Conservation (phyloP, 208 protist species). For the Crithidia bombi region DNA sequence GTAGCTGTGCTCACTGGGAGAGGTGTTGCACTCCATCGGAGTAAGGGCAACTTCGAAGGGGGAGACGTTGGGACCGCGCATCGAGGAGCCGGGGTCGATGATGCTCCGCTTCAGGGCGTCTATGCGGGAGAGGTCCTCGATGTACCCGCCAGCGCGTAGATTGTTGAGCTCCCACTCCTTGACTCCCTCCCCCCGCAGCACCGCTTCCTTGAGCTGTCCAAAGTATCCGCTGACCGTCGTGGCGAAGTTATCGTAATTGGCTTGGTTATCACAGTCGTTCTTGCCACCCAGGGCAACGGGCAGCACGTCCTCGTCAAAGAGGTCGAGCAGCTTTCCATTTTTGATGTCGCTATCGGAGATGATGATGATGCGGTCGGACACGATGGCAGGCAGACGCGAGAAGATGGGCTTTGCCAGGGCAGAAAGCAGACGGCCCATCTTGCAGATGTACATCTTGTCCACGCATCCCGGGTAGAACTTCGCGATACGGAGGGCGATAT, state of each 20-base stretch:
- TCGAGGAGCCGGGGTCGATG: slow-evolving; percentile 14
- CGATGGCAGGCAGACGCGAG: slow-evolving; percentile 57
- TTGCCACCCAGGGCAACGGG: slow-evolving; percentile 63
- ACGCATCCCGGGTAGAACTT: slow-evolving; percentile 81
- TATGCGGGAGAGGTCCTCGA: slow-evolving; percentile 23
- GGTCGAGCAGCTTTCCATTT: slow-evolving; percentile 54
- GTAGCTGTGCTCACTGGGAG: not conserved
- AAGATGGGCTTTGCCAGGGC: slow-evolving; percentile 76
- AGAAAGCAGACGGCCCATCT: slow-evolving; percentile 64
- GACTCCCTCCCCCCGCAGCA: slow-evolving; percentile 51
- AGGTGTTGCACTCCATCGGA: not conserved
- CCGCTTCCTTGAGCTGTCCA: slow-evolving; percentile 41
- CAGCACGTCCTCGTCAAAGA: slow-evolving; percentile 62
- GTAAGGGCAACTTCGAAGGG: not conserved
- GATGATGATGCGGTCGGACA: slow-evolving; percentile 74
- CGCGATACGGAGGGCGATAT: slow-evolving; percentile 73
- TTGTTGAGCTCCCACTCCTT: slow-evolving; percentile 83
- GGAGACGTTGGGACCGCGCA: not conserved
- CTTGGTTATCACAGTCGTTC: slow-evolving; percentile 70
- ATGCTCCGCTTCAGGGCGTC: slow-evolving; percentile 35
- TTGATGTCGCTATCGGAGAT: slow-evolving; percentile 66
- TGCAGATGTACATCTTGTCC: slow-evolving; percentile 83
- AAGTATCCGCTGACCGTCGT: slow-evolving; percentile 60
- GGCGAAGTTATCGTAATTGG: slow-evolving; percentile 50
- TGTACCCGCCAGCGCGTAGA: slow-evolving; percentile 39